Base-by-base conservation (phyloP, 2,329 filamentous ascomycete species). In the Cladosporium colombiae region DNA sequence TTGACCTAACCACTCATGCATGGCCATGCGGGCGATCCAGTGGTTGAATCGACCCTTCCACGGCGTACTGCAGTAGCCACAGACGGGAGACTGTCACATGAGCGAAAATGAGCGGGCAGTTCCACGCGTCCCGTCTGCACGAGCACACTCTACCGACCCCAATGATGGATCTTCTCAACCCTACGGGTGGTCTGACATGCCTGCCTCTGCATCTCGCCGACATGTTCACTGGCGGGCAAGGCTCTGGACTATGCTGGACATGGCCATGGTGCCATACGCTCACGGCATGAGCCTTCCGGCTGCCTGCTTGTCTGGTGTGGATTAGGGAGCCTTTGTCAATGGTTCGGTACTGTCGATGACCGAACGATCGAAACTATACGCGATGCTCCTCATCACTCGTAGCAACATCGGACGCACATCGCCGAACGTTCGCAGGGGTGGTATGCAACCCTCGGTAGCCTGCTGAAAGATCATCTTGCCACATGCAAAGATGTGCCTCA, bases 201-300 rank as follows among this genome's bases (percentile, higher is more conserved):
- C 69, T 70, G 73, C 73, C 80, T 79, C 80, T 81, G 77, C 70
- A 72, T 70, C 68, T 68, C 70, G 68, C 74, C 50, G 80, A 81
- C 81, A 82, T 81, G 79, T 78, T 82, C 79, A 82, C 81, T 82
- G 80, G 80, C 69, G 70, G 71, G 73, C 70, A 73, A 77, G 76
- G 14, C 46, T 44, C 21, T 44, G 50, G 13, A 63, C 33, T 31
- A 55, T n/a, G 25, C 35, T 63, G 61, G 50, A 56, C 35, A 55
- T 31, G 23, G 61, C 18, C 21, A 27, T 62, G 49, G 50, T 63
- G 37, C 37, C 50, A 55, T 63, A 25, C 29, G 25, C 35, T 46
- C 61, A 55, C 35, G 61, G 61, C 61, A 63, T 31, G 35, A 31
- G 21, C 50, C 49, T 33, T 56, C 61, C 50, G 61, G 50, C 35